Percentiles rank a stretch among this genome's conserved stretches.
Conservation (phyloP, 129 eudicot genomes). For the Pittosporum tobira region DNA sequence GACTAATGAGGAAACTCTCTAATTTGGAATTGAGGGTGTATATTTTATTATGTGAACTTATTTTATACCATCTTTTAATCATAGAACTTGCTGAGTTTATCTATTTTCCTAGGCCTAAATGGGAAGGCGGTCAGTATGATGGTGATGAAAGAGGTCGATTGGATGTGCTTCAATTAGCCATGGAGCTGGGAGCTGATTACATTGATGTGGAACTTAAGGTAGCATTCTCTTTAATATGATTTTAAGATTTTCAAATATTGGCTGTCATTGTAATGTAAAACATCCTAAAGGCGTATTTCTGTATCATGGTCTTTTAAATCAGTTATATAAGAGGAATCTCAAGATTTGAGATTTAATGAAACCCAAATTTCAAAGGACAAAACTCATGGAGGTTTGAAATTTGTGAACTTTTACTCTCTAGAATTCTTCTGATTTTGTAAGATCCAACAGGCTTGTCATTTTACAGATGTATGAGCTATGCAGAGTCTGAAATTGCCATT, state of each 20-base stretch:
- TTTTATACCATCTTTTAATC: no score
- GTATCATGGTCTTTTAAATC: conserved; percentile 3
- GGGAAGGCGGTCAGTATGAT: conserved; percentile 95
- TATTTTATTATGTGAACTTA: no score
- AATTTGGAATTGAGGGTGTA: no score
- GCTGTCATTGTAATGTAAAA: background rate
- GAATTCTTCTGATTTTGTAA: background rate
- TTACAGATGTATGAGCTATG: background rate
- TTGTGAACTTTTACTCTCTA: background rate
- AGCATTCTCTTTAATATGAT: conserved; percentile 19
- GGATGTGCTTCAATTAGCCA: conserved; percentile 60
- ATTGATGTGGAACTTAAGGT: conserved; percentile 89
- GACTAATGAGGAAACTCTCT: no score
- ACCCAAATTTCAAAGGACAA: background rate
- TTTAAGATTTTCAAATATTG: no score
- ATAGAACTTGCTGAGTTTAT: conserved; percentile 16
- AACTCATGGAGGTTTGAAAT: background rate
- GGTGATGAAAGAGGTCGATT: conserved; percentile 73
- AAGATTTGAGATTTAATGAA: background rate
- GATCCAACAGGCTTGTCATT: background rate
- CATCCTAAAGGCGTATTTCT: background rate
- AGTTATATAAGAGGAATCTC: background rate
- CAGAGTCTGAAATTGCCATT: background rate
- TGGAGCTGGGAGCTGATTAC: conserved; percentile 96
- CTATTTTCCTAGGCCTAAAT: conserved; percentile 51